Base-by-base conservation (phyloP, 768 basidiomycete genomes). In the Suillus discolor region DNA sequence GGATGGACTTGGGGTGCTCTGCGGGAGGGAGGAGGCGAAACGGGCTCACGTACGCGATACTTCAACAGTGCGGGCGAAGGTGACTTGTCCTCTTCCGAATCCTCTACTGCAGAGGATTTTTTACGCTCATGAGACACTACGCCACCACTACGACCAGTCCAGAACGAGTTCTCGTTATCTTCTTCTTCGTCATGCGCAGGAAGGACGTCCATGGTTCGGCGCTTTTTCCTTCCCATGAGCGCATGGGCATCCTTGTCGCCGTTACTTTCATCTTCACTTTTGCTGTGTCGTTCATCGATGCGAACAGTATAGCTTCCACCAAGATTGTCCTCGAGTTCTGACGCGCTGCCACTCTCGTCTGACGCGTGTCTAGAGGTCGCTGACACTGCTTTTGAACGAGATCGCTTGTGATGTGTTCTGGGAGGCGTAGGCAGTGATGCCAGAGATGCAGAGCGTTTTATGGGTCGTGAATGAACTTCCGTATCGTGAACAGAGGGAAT, bases 371-470 rank as follows among this genome's bases (percentile, higher is more conserved):
- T 83, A 28, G 84, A 84, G 47, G 83, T 81, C 41, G 80, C 80
- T 20, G 83, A 82, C 0, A 76, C 77, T 57, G 80, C 74, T 25
- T 83, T 81, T 8, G 78, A 72, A 45, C 79, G 80, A 63, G 82
- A 76, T 23, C 80, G 81, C 67, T 83, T 87, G 64, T 84, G 80
- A 59, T 78, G 81, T 9, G 88, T 89, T 36, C 85, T 78, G 0
- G 89, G 89, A 25, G 89, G 89, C 0, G 89, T 91, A 44, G 88
- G 89, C 28, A 91, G 80, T 5, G 87, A 87, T 38, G 84, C 85
- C 49, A 82, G 81, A 20, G 89, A 90, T 31, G 88, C 85, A 20
- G 87, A 87, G 25, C 88, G 86, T 75, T 89, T 89, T 57, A 88
- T 78, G 18, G 81, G 78, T 47, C 79, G 81, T 45, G 70, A 60